These are phyloP conservation scores for Xerocomus brunneocitrinus DNA, from an alignment of 768 basidiomycete genomes.

Conservation along the genomic window DNA sequence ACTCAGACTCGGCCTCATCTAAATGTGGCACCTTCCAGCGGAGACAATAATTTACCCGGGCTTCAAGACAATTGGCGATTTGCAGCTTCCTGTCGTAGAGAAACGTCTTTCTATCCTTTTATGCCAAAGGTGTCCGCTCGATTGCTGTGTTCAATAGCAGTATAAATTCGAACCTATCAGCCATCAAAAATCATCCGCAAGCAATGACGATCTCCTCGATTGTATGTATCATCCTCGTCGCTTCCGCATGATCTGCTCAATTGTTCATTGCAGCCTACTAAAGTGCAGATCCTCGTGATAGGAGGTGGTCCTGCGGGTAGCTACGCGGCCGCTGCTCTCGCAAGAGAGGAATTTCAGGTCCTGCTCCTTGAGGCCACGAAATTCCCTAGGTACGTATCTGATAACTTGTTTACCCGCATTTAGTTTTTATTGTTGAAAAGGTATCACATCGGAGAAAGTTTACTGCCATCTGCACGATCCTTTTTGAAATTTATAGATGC, in stretches of 20 bases:
- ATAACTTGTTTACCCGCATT: too few relatives aligned
- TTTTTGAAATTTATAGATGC: conserved; percentile 10
- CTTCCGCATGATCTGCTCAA: neutral
- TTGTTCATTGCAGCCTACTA: neutral
- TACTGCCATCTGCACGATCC: conserved; percentile 5
- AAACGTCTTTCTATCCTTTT: neutral
- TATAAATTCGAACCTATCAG: neutral
- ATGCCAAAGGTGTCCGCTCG: neutral
- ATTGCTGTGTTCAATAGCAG: neutral
- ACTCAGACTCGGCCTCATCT: neutral
- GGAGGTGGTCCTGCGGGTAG: conserved; percentile 14
- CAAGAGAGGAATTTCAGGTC: conserved; percentile 11
- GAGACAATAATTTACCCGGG: neutral
- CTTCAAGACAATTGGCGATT: neutral
- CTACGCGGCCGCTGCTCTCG: conserved; percentile 6
- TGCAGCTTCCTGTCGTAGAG: neutral
- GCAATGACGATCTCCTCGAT: neutral
- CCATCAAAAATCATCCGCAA: neutral
- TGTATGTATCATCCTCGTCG: neutral
- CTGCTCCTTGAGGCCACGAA: conserved; percentile 8
- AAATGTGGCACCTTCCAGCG: neutral
- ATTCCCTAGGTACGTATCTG: conserved; percentile 8
- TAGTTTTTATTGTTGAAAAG: neutral
- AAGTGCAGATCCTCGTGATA: conserved; percentile 8
- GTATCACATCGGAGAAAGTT: conserved; percentile 15